A percentile compares a stretch with the other conserved stretches of the same genome.
phyloP scores from a whole-genome alignment of 257 asterid species.

The Scutellaria barbata region DNA sequence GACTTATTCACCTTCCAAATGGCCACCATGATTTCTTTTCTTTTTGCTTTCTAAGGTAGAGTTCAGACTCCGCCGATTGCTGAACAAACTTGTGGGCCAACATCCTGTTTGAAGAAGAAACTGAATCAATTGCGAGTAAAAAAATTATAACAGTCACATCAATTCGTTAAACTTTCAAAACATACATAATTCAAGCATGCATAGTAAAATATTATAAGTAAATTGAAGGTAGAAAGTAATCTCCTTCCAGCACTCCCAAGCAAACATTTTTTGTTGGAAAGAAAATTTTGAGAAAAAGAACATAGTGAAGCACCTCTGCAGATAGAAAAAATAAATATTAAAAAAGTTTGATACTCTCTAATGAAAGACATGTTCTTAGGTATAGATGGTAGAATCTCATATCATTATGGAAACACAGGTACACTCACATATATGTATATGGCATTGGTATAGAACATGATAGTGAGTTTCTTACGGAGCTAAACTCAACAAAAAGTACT shows the following conservation, averaged over 20 bases:
- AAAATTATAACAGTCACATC: conserved; percentile 27
- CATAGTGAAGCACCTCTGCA: conserved; percentile 21
- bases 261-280: background rate
- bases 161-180: conserved; percentile 18
- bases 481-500: no score
- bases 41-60: conserved; percentile 55
- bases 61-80: conserved; percentile 70
- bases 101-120: conserved; percentile 67
- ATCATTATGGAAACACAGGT: background rate
- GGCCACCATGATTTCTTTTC: conserved; percentile 90
- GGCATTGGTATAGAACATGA: no score
- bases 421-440: no score
- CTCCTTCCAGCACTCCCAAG: conserved; percentile 26
- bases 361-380: conserved; percentile 5
- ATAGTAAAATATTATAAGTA: conserved; percentile 1
- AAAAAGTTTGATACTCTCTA: background rate
- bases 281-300: background rate
- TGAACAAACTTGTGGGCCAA: conserved; percentile 95
- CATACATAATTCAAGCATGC: conserved; percentile 9
- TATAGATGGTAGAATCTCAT: background rate
- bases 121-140: conserved; percentile 24
- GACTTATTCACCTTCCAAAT: conserved; percentile 76
- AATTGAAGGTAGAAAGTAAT: conserved; percentile 27
- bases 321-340: background rate
- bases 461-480: no score